A percentile compares a stretch with the other conserved stretches of the same genome.
phyloP scores from a whole-genome alignment of 2,329 filamentous ascomycete genomes.

The Dryadomyces quercus-mongolicae region DNA sequence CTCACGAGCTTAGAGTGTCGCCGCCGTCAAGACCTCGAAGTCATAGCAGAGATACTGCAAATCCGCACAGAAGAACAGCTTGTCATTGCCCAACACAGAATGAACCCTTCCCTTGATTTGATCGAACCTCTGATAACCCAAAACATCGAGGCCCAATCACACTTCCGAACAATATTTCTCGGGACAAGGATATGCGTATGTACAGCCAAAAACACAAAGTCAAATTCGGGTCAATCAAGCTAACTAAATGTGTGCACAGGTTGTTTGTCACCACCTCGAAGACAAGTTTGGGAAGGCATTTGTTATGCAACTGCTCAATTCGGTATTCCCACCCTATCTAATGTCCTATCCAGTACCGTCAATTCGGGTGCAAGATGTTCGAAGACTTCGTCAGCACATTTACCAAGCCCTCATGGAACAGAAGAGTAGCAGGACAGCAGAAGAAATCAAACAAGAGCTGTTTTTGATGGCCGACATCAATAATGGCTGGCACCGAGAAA shows the following conservation, averaged over 20 bases:
- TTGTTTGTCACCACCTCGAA: slow-evolving; percentile 9
- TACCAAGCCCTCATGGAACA: slow-evolving; percentile 7
- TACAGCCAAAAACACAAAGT: background rate
- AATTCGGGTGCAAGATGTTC: slow-evolving; percentile 5
- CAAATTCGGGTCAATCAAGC: background rate
- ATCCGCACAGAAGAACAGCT: slow-evolving; percentile 2
- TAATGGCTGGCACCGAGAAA: slow-evolving; percentile 3
- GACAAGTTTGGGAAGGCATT: background rate
- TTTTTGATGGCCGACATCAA: slow-evolving; percentile 4
- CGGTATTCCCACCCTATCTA: slow-evolving; percentile 13
- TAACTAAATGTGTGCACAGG: slow-evolving; percentile 1
- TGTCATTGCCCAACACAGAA: slow-evolving; percentile 4
- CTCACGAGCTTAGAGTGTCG: slow-evolving; percentile 8
- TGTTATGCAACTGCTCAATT: slow-evolving; percentile 11
- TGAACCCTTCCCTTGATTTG: slow-evolving; percentile 1
- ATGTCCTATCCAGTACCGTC: slow-evolving; percentile 8
- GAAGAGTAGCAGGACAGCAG: background rate
- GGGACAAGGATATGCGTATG: slow-evolving; percentile 12
- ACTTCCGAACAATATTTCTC: slow-evolving; percentile 10
- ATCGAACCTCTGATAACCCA: slow-evolving; percentile 6
- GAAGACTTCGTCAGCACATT: slow-evolving; percentile 4
- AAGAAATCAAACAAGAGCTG: background rate
- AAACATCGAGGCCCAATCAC: slow-evolving; percentile 6
- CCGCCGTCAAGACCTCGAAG: slow-evolving; percentile 8
- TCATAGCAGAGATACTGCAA: slow-evolving; percentile 3